A percentile compares a stretch with the other conserved stretches of the same genome.
Evolutionary conservation across 306 rosid species (phyloP).

Genomic region (Amphicarpaea edgeworthii): DNA sequence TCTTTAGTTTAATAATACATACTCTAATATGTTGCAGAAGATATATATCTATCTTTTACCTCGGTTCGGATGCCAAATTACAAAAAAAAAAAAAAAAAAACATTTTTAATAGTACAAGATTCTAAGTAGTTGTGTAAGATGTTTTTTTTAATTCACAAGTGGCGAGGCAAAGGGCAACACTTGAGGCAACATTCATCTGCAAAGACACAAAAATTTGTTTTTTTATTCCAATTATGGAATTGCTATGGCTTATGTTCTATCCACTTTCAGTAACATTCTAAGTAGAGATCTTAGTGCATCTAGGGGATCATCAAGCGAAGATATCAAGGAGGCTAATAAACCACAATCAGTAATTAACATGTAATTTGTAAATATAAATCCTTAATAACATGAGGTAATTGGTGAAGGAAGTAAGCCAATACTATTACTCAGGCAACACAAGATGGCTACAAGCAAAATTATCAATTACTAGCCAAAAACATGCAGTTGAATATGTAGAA

Average conservation of each 20-base stretch:
- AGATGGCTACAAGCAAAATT: conserved; percentile 28
- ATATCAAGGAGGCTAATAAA: too few species aligned
- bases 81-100: conserved; percentile 9
- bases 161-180: conserved; percentile 48
- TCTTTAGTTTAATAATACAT: too few species aligned
- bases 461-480: conserved; percentile 32
- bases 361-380: conserved; percentile 2
- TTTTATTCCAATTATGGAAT: conserved; percentile 42
- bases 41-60: conserved; percentile 34
- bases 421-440: conserved; percentile 12
- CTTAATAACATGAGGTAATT: conserved; percentile 32
- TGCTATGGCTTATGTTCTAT: conserved; percentile 72
- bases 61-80: conserved; percentile 25
- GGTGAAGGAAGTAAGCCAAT: conserved; percentile 10
- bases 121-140: neutral
- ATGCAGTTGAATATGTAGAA: neutral
- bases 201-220: conserved; percentile 44
- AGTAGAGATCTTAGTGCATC: too few species aligned
- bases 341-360: conserved; percentile 3
- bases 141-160: conserved; percentile 38
- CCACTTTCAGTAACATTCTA: conserved; percentile 1
- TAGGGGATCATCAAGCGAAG: conserved; percentile 29
- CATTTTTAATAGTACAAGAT: conserved; percentile 29
- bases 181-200: conserved; percentile 39
- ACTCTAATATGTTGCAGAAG: conserved; percentile 14